Evolutionary conservation across 2,329 filamentous ascomycete species (phyloP).

Genomic region (Chaetomiaceae sp.): DNA sequence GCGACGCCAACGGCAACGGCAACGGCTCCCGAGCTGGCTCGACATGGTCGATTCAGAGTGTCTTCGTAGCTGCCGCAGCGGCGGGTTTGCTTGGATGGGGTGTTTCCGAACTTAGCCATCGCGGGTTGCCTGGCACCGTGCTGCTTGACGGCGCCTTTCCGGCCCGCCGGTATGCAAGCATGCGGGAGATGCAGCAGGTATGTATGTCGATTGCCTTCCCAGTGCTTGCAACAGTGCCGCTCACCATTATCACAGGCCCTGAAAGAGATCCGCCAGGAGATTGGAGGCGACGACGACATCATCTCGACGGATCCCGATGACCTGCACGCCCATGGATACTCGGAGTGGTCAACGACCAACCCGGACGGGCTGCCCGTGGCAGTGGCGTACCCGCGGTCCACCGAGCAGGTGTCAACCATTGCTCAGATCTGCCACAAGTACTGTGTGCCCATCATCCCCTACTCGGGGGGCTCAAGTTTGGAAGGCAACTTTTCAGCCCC

Average conservation of each 20-base stretch:
- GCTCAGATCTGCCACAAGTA: constrained; percentile 71
- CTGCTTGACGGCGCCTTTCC: constrained; percentile 28
- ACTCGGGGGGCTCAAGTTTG: constrained; percentile 78
- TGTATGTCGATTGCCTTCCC: constrained; percentile 8
- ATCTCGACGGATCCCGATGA: constrained; percentile 61
- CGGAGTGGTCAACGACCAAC: constrained; percentile 61
- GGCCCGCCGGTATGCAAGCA: constrained; percentile 36
- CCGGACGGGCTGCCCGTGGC: constrained; percentile 57
- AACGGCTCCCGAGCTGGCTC: constrained; percentile 17
- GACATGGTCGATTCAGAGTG: constrained; percentile 31
- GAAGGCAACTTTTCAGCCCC: constrained; percentile 89
- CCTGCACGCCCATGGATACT: constrained; percentile 59
- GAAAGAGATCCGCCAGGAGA: constrained; percentile 46
- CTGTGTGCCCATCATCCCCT: constrained; percentile 78
- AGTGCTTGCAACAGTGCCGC: not conserved
- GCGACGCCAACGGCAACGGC: constrained; percentile 5
- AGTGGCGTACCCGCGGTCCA: constrained; percentile 59
- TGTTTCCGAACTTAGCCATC: constrained; percentile 30
- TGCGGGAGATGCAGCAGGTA: constrained; percentile 41
- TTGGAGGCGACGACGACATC: constrained; percentile 48
- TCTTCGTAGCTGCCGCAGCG: constrained; percentile 36
- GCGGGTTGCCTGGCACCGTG: constrained; percentile 24
- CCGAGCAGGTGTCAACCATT: constrained; percentile 55
- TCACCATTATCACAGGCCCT: constrained; percentile 39
- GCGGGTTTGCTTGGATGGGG: constrained; percentile 41